Conservation (phyloP, 176 grass and related monocot species). For the Bolboschoenus planiculmis region DNA sequence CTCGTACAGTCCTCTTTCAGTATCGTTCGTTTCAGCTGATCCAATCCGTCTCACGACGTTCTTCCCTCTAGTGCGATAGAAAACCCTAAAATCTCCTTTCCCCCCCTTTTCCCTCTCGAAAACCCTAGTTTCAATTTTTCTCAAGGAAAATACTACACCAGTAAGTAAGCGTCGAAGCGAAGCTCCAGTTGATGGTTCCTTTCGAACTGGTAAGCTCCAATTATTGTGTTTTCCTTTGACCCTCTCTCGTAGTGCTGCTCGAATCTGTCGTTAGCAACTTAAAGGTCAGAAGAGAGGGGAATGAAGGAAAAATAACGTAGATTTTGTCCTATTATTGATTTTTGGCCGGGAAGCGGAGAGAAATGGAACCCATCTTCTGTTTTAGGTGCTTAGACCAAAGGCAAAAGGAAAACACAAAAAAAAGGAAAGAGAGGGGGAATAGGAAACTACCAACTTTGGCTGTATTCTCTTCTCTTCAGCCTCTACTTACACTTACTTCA, state of each 20-base stretch:
- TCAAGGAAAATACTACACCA: neutral
- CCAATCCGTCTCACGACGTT: constrained; percentile 14
- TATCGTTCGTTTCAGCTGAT: neutral
- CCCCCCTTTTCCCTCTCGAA: constrained; percentile 6
- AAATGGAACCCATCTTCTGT: too few relatives aligned
- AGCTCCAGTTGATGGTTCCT: neutral
- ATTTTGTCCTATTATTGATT: too few relatives aligned
- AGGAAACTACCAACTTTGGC: neutral
- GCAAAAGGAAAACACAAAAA: too few relatives aligned
- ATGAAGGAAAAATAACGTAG: too few relatives aligned
- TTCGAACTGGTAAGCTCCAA: neutral
- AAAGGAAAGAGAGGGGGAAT: too few relatives aligned
- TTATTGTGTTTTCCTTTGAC: neutral
- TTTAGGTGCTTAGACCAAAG: too few relatives aligned
- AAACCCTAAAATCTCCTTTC: constrained; percentile 18
- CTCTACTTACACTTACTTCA: neutral
- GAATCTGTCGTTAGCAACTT: neutral
- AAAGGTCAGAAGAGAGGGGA: neutral
- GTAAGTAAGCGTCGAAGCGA: neutral
- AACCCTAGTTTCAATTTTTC: constrained; percentile 15
- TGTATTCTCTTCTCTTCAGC: neutral
- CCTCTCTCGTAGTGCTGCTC: neutral
- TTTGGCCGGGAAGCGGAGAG: too few relatives aligned
- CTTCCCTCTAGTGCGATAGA: neutral
- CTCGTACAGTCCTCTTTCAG: neutral